Conservation (phyloP, 129 eudicot genomes). For the Ambrosia artemisiifolia region DNA sequence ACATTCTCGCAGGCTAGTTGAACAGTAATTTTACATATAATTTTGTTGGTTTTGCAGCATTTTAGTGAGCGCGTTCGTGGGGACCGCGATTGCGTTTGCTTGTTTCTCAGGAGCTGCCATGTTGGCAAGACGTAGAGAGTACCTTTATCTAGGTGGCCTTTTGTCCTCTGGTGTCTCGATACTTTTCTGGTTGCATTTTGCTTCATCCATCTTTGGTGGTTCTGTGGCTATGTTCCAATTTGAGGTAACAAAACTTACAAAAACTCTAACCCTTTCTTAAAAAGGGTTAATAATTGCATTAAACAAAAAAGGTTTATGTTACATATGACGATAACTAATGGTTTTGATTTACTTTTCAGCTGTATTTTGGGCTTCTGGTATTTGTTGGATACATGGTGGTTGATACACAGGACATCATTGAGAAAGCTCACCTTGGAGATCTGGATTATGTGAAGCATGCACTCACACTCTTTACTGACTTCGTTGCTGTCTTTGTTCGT, state of each 20-base stretch:
- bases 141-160: slow-evolving; percentile 75
- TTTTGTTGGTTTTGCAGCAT: slow-evolving; percentile 40
- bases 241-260: slow-evolving; percentile 49
- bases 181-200: slow-evolving; percentile 90
- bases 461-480: slow-evolving; percentile 82
- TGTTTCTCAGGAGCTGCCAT: slow-evolving; percentile 95
- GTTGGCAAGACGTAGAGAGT: slow-evolving; percentile 89
- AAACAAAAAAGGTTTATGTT: neutral
- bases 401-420: slow-evolving; percentile 88
- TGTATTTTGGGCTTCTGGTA: slow-evolving; percentile 86
- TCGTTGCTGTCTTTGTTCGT: slow-evolving; percentile 82
- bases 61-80: slow-evolving; percentile 79
- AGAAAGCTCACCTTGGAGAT: slow-evolving; percentile 91
- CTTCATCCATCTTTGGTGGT: slow-evolving; percentile 83
- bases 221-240: slow-evolving; percentile 64
- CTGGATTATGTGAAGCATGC: slow-evolving; percentile 91
- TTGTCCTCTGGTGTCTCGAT: slow-evolving; percentile 88
- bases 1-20: neutral
- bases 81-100: slow-evolving; percentile 84
- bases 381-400: slow-evolving; percentile 92
- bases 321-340: neutral
- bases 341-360: slow-evolving; percentile 34
- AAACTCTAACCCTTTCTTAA: neutral
- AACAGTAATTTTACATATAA: neutral
- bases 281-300: neutral